phyloP scores from a whole-genome alignment of 768 basidiomycete genomes.

The Mycena alexandri region DNA sequence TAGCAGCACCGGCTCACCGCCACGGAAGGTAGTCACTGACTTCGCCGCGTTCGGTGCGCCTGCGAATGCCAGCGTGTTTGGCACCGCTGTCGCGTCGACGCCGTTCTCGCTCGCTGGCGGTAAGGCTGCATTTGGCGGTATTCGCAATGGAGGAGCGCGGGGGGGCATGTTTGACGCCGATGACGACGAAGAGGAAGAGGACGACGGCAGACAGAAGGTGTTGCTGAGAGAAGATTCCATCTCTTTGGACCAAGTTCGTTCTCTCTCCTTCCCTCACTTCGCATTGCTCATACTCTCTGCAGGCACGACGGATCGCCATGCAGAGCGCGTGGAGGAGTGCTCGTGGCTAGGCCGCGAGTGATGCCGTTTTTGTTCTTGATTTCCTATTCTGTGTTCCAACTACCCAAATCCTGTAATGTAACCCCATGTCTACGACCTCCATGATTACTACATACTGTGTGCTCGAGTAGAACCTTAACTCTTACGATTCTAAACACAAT shows the following conservation, averaged over 20 bases:
- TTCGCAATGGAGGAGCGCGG: slow-evolving; percentile 60
- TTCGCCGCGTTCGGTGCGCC: slow-evolving; percentile 89
- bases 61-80: slow-evolving; percentile 82
- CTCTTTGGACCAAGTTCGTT: slow-evolving; percentile 88
- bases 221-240: slow-evolving; percentile 88
- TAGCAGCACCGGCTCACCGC: slow-evolving; percentile 67
- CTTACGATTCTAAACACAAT: neutral
- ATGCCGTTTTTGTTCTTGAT: slow-evolving; percentile 23
- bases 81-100: slow-evolving; percentile 84
- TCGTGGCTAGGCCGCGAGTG: slow-evolving; percentile 56
- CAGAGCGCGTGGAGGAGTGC: slow-evolving; percentile 90
- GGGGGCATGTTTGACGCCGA: slow-evolving; percentile 67
- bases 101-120: slow-evolving; percentile 85
- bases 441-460: slow-evolving; percentile 6
- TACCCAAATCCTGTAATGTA: slow-evolving; percentile 30
- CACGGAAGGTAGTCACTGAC: slow-evolving; percentile 89
- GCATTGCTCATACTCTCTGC: slow-evolving; percentile 14
- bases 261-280: slow-evolving; percentile 19
- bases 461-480: slow-evolving; percentile 8
- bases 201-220: slow-evolving; percentile 75
- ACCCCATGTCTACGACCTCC: slow-evolving; percentile 2
- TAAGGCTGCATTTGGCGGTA: slow-evolving; percentile 87
- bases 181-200: slow-evolving; percentile 82
- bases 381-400: slow-evolving; percentile 11
- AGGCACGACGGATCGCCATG: slow-evolving; percentile 89